phyloP scores from a whole-genome alignment of 2,329 filamentous ascomycete genomes.

The Tolypocladium tundrense region DNA sequence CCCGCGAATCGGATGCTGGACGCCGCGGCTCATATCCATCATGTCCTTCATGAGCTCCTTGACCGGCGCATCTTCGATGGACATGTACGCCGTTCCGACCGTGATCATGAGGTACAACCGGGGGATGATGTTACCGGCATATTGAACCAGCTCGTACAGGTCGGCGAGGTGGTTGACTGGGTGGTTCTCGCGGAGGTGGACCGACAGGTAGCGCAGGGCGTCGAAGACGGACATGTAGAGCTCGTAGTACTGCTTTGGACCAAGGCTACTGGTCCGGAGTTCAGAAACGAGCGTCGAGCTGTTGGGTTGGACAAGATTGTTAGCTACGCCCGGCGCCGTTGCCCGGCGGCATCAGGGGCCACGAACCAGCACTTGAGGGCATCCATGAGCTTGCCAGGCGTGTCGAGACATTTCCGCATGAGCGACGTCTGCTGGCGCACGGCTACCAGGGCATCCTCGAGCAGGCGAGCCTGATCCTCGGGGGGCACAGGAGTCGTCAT shows the following conservation, averaged over 20 bases:
- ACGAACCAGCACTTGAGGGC: constrained; percentile 97
- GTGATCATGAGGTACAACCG: constrained; percentile 98
- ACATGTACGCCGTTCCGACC: constrained; percentile 98
- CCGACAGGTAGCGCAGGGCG: constrained; percentile 88
- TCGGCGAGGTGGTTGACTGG: constrained; percentile 97
- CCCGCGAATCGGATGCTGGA: constrained; percentile 92
- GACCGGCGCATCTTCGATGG: constrained; percentile 92
- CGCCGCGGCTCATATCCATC: constrained; percentile 99
- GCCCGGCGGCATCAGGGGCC: not conserved
- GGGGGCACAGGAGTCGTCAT: constrained; percentile 50
- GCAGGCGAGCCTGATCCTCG: constrained; percentile 80
- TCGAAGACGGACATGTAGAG: constrained; percentile 99
- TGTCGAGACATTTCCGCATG: constrained; percentile 97
- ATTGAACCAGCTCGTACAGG: constrained; percentile 94
- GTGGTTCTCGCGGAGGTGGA: constrained; percentile 94
- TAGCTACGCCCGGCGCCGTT: not conserved
- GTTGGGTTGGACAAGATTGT: not conserved
- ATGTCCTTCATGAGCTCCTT: constrained; percentile 99
- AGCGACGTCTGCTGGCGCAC: constrained; percentile 94
- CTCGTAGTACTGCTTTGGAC: constrained; percentile 99
- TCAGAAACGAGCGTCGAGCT: constrained; percentile 98
- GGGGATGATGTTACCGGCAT: constrained; percentile 95
- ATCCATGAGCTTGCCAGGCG: constrained; percentile 98
- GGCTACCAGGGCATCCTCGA: constrained; percentile 92
- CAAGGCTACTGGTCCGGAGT: constrained; percentile 87